Evolutionary conservation across 2,329 filamentous ascomycete genomes (phyloP).

Genomic region (Trichophyton benhamiae): DNA sequence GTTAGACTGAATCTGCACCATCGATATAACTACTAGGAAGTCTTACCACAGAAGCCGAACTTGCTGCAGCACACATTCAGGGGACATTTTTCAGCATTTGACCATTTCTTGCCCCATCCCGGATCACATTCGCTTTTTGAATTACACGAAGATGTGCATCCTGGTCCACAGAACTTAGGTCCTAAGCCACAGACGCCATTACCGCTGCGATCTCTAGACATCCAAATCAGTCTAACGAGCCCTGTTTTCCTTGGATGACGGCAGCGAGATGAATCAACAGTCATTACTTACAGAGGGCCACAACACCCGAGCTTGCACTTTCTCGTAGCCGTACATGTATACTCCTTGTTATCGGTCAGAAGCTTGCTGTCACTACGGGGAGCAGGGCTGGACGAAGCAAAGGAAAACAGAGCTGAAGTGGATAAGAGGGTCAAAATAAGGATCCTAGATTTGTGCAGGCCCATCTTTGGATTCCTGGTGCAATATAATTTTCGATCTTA

Average conservation of each 20-base stretch:
- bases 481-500: too few relatives aligned
- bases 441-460: background rate
- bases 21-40: background rate
- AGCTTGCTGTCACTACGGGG: background rate
- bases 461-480: background rate
- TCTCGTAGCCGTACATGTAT: slow-evolving; percentile 4
- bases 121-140: slow-evolving; percentile 22
- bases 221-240: background rate
- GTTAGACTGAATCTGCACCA: background rate
- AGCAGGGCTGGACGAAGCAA: background rate
- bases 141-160: slow-evolving; percentile 19
- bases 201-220: background rate
- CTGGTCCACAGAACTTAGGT: slow-evolving; percentile 17
- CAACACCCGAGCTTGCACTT: slow-evolving; percentile 9
- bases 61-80: slow-evolving; percentile 28
- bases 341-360: background rate
- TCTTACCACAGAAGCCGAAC: slow-evolving; percentile 24
- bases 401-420: background rate
- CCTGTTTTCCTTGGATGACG: too few relatives aligned
- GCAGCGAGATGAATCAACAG: too few relatives aligned
- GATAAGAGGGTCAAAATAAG: background rate
- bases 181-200: slow-evolving; percentile 14
- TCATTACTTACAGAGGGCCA: slow-evolving; percentile 5
- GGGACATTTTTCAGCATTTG: slow-evolving; percentile 19
- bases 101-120: slow-evolving; percentile 19